Percentiles rank a stretch among this genome's conserved stretches.
phyloP scores from a whole-genome alignment of 805 yeast genomes.

The Ogataea wickerhamii region DNA sequence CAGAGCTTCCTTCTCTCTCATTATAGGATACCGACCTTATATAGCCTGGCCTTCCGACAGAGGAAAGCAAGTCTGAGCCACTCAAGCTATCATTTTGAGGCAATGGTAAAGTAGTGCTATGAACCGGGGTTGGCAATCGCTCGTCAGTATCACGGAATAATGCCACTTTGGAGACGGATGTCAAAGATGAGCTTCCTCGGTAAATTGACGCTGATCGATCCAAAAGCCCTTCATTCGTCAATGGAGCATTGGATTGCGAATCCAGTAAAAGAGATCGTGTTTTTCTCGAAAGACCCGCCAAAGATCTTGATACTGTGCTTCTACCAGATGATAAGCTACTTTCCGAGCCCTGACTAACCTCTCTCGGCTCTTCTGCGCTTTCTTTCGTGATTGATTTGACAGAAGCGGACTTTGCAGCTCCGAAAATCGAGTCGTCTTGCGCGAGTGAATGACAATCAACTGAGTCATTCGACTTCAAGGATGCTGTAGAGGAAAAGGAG shows the following conservation, averaged over 20 bases:
- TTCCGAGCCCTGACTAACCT: conserved; percentile 8
- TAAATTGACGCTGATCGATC: conserved; percentile 5
- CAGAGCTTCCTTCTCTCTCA: conserved; percentile 9
- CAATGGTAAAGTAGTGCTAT: neutral
- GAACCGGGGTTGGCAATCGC: neutral
- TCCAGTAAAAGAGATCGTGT: conserved; percentile 20
- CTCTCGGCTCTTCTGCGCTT: conserved; percentile 4
- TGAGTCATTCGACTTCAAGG: conserved; percentile 2
- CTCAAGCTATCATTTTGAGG: neutral
- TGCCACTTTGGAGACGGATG: conserved; percentile 12
- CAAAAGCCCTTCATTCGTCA: neutral
- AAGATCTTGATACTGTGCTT: conserved; percentile 10
- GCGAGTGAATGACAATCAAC: neutral
- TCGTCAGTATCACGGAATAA: conserved; percentile 11
- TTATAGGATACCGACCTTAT: conserved; percentile 20
- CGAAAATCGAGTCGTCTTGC: neutral
- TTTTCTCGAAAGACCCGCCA: conserved; percentile 11
- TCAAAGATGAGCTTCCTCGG: conserved; percentile 1
- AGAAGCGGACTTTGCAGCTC: conserved; percentile 2
- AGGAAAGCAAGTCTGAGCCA: neutral
- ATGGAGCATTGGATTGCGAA: conserved; percentile 10
- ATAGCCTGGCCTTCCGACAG: conserved; percentile 15
- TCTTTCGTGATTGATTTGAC: conserved; percentile 6
- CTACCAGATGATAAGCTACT: conserved; percentile 12
- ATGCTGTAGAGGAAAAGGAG: conserved; percentile 9